Conservation (phyloP, 768 basidiomycete species). For the Tulasnella sp. region DNA sequence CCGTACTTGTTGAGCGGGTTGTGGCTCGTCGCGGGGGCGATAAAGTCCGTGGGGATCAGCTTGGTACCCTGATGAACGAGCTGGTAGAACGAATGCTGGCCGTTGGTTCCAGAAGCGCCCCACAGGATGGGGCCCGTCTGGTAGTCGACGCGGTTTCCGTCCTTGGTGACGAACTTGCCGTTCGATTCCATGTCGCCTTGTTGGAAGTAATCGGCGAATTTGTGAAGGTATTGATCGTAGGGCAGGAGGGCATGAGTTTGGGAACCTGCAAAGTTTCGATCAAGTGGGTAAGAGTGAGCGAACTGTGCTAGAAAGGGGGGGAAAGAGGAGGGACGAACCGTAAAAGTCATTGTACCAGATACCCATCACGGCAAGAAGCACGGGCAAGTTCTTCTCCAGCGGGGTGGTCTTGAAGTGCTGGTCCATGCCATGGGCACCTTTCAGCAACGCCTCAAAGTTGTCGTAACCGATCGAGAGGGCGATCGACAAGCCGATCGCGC, state of each 20-base stretch:
- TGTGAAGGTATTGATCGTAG: conserved; percentile 98
- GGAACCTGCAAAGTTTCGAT: conserved; percentile 47
- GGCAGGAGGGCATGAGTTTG: conserved; percentile 95
- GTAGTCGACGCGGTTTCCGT: conserved; percentile 87
- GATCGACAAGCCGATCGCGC: conserved; percentile 94
- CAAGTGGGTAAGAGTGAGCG: background rate
- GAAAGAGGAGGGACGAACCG: conserved; percentile 38
- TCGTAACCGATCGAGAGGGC: conserved; percentile 90
- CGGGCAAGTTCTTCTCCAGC: conserved; percentile 86
- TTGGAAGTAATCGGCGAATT: conserved; percentile 99
- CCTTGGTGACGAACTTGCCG: conserved; percentile 94
- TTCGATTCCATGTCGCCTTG: conserved; percentile 99
- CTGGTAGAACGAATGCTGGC: conserved; percentile 99
- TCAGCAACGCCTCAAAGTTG: conserved; percentile 83
- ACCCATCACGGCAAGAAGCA: conserved; percentile 81
- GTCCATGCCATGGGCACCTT: conserved; percentile 96
- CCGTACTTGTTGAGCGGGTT: conserved; percentile 67
- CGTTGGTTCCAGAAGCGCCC: conserved; percentile 98
- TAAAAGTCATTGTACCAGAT: conserved; percentile 99
- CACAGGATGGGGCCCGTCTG: conserved; percentile 99
- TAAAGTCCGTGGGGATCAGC: conserved; percentile 85
- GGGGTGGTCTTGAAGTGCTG: conserved; percentile 89
- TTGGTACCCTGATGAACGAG: conserved; percentile 93
- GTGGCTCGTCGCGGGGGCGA: conserved; percentile 82
- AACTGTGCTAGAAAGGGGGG: background rate